phyloP scores from a whole-genome alignment of 768 basidiomycete genomes.

The Filobasidium wieringae region DNA sequence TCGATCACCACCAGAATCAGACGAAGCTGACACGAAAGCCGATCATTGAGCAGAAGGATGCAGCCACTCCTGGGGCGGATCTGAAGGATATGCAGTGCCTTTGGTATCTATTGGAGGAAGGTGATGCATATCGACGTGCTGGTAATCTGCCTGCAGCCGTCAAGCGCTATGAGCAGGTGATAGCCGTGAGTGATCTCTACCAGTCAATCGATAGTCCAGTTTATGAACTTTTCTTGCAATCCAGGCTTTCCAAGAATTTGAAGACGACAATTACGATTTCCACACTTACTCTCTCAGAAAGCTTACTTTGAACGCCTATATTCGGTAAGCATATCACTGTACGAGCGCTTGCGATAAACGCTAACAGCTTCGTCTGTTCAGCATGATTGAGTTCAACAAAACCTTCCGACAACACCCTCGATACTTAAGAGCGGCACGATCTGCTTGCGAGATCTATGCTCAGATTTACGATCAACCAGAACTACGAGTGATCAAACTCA shows the following conservation, averaged over 20 bases:
- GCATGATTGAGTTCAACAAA: slow-evolving; percentile 74
- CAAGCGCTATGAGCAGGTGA: slow-evolving; percentile 67
- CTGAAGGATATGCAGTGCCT: slow-evolving; percentile 93
- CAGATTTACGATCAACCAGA: slow-evolving; percentile 29
- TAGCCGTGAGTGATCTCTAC: slow-evolving; percentile 48
- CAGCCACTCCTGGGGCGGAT: slow-evolving; percentile 59
- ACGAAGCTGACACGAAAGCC: not conserved
- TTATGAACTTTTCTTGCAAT: not conserved
- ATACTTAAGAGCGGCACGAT: slow-evolving; percentile 61
- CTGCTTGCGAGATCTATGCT: slow-evolving; percentile 53
- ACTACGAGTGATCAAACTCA: slow-evolving; percentile 28
- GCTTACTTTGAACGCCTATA: slow-evolving; percentile 72
- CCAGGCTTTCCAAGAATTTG: slow-evolving; percentile 70
- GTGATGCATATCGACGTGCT: slow-evolving; percentile 53
- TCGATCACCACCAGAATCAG: not conserved
- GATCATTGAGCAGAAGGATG: slow-evolving; percentile 62
- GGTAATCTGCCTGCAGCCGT: slow-evolving; percentile 65
- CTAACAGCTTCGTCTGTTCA: slow-evolving; percentile 32
- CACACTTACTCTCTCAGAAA: slow-evolving; percentile 87
- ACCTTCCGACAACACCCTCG: slow-evolving; percentile 60
- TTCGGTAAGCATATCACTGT: slow-evolving; percentile 50
- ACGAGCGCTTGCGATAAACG: not conserved
- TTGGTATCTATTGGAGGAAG: slow-evolving; percentile 74
- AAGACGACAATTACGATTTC: slow-evolving; percentile 97
- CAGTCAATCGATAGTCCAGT: not conserved